phyloP scores from a whole-genome alignment of 2,329 filamentous ascomycete species.

The Capronia americana region DNA sequence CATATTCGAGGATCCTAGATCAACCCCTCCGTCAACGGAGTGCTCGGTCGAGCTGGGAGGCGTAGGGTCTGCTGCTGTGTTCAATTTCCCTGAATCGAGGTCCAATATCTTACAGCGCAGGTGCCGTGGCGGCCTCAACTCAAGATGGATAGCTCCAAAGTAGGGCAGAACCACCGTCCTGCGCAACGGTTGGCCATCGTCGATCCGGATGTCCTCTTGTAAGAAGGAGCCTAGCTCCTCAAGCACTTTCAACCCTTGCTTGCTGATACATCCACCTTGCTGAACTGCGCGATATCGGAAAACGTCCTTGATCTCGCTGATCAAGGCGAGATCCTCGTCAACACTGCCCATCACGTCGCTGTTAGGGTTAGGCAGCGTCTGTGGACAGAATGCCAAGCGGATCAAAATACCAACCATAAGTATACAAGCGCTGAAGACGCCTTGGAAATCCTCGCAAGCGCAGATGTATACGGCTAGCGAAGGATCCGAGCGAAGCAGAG shows the following conservation, averaged over 20 bases:
- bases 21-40: constrained; percentile 4
- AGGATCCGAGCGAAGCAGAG: constrained; percentile 33
- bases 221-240: constrained; percentile 36
- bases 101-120: constrained; percentile 1
- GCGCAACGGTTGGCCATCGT: constrained; percentile 14
- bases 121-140: constrained; percentile 26
- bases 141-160: constrained; percentile 37
- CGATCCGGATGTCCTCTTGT: constrained; percentile 20
- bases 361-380: not conserved
- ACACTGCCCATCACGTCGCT: constrained; percentile 14
- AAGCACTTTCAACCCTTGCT: constrained; percentile 35
- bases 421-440: constrained; percentile 34
- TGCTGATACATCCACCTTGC: constrained; percentile 35
- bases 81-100: not conserved
- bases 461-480: constrained; percentile 38
- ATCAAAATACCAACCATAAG: constrained; percentile 35
- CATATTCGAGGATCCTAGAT: not conserved
- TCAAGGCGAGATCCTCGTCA: constrained; percentile 32
- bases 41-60: constrained; percentile 12
- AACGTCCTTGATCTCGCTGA: constrained; percentile 37
- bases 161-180: constrained; percentile 37
- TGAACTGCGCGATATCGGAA: constrained; percentile 36
- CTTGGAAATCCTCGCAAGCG: constrained; percentile 39
- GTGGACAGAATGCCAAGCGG: constrained; percentile 21
- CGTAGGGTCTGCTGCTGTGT: not conserved